Evolutionary conservation across 257 asterid genomes (phyloP).

Genomic region (Penstemon barbatus): DNA sequence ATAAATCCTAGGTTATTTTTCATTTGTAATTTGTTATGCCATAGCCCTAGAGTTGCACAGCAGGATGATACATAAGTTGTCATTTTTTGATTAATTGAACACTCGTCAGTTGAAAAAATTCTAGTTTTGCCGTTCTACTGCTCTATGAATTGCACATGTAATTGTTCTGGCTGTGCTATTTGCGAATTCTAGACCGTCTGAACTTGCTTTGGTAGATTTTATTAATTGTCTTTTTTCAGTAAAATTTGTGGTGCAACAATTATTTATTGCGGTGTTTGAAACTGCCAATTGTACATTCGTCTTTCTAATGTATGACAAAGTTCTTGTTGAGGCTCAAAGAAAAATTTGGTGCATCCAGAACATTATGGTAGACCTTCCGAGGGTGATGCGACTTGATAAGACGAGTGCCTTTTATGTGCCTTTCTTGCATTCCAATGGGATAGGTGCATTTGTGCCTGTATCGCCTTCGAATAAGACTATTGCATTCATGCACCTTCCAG

Average conservation of each 20-base stretch:
- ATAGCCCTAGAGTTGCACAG: slow-evolving; percentile 2
- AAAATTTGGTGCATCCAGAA: background rate
- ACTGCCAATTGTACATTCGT: background rate
- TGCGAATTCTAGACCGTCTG: background rate
- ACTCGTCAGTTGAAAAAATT: background rate
- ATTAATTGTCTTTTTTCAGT: background rate
- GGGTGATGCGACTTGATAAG: too few species aligned
- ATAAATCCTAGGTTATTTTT: background rate
- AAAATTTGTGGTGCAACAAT: background rate
- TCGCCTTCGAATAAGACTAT: too few species aligned
- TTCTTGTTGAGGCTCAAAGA: background rate
- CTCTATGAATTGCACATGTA: slow-evolving; percentile 6
- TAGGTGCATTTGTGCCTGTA: too few species aligned
- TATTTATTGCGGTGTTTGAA: slow-evolving; percentile 4
- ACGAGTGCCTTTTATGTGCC: too few species aligned
- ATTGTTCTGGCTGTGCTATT: background rate
- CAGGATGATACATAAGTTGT: background rate
- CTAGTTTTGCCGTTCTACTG: background rate
- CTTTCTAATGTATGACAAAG: background rate
- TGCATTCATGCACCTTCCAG: too few species aligned
- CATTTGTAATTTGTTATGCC: background rate
- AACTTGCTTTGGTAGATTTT: background rate
- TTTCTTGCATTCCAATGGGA: too few species aligned
- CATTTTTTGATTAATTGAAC: background rate
- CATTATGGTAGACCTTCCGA: too few species aligned